Evolutionary conservation across 352 stramenopile species (phyloP).

Genomic region (Phytophthora crassamura): DNA sequence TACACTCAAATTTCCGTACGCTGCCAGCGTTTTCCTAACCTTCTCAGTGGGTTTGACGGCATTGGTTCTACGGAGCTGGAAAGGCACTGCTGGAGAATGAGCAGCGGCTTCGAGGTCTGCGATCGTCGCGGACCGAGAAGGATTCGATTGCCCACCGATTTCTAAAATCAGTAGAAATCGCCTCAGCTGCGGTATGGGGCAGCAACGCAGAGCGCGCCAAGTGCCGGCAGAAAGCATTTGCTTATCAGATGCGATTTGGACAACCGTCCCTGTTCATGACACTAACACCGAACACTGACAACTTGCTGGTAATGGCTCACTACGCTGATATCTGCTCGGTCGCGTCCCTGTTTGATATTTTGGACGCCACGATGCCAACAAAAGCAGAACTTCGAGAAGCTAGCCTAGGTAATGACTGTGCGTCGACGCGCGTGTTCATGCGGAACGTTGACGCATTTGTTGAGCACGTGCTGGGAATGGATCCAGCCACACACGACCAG

Average conservation of each 20-base stretch:
- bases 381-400: conserved; percentile 1
- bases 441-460: conserved; percentile 14
- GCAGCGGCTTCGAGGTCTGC: not conserved
- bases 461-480: not conserved
- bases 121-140: not conserved
- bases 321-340: conserved; percentile 9
- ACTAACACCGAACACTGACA: conserved; percentile 8
- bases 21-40: conserved; percentile 3
- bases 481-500: not conserved
- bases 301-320: conserved; percentile 6
- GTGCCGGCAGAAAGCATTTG: conserved; percentile 8
- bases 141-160: not conserved
- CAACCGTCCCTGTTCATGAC: conserved; percentile 21
- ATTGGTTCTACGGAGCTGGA: not conserved
- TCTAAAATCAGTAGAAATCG: conserved; percentile 9
- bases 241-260: conserved; percentile 9
- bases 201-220: conserved; percentile 4
- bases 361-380: conserved; percentile 1
- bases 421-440: too few relatives aligned
- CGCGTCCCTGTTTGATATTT: too few relatives aligned
- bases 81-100: conserved; percentile 13
- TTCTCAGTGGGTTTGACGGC: conserved; percentile 5
- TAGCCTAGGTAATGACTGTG: conserved; percentile 15
- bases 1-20: conserved; percentile 2
- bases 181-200: not conserved